Evolutionary conservation across 768 basidiomycete genomes (phyloP), one percentile per base, ranked within the genome.

Genomic region (Mycena floridula): DNA sequence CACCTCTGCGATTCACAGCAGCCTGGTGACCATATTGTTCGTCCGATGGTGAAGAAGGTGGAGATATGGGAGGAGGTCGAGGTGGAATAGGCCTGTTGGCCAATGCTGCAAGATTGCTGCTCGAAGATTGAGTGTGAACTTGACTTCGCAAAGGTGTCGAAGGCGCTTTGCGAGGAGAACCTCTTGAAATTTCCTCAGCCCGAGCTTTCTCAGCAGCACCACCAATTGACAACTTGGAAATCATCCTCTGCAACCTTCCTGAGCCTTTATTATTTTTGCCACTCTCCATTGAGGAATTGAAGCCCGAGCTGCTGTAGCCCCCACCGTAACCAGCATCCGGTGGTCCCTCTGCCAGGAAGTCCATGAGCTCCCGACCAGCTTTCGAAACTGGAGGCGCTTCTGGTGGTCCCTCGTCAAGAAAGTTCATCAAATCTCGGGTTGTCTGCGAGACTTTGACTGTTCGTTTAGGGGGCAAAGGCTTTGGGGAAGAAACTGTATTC

Each of bases 161-260:
- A 46, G 54, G 61, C 25, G 58, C 50, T 27, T 53, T 47, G 15
- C 47, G 53, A 57, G 37, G 61, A 65, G 40, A 54, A 50, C 26
- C 49, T 37, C 42, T 58, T 45, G 16, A 42, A 28, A 46, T 44
- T 22, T 53, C 50, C 25, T 54, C 53, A 30, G 50, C 43, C 28
- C 54, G 59, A 36, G 53, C 48, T 51, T 68, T 70, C 23, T 74
- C 74, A n/a, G n/a, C n/a, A 23, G 56, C 60, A 42, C 58, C 64
- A 22, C 74, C 72, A 50, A 78, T 66, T 27, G 77, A 82, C 22
- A 91, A 67, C 53, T 80, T 83, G 16, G 88, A 89, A 54, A 93
- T 85, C 81, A 93, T 89, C 50, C 81, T 77, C 61, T 85, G 83
- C 48, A 92, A 65, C 21, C 87, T 74, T 39, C 79, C 79, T 44